Evolutionary conservation across 345 rosid genomes (phyloP), one percentile per base, ranked within the genome.

Genomic region (Turnera subulata): DNA sequence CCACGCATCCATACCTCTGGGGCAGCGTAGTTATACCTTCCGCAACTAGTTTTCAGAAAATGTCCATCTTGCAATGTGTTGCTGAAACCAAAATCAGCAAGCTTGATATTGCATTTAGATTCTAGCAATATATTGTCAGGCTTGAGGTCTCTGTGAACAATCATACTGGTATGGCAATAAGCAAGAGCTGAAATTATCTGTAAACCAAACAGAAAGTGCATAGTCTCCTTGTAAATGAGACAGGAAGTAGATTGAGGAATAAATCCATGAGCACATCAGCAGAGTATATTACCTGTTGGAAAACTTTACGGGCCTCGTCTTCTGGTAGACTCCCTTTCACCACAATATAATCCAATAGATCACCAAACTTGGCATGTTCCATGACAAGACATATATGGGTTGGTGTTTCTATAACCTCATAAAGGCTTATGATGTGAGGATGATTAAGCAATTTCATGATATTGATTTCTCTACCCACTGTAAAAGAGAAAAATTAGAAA

Each of bases 1-100:
- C 26, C 32, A 50, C 23, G 38, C 24, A 22, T 43, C 51, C 62
- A 20, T 67, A 85, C 93, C 89, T 85, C 93, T 33, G 97, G 99
- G 22, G 99, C 99, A 44, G 99, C 99, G 72, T 94, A 94, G 67
- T 90, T 88, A 59, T 96, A 95, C 68, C 99, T 94, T 40, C 99
- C 99, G 63, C 99, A 94, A 64, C 95, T 82, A 48, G 96, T 88
- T 74, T 88, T 90, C 55, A 94, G 70, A 64, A 90, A 88, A 73
- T 84, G 92, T 44, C 99, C 99, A 77, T 94, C 99, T 57, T 90
- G 77, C 96, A 94, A 90, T 56, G 88, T 67, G 60, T 88, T 94
- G 78, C 99, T 90, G 66, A 94, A 68, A 17, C 99, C 99, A 80
- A 94, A 94, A 81, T 94, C 99, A 68, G 95, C 95, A 72, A 94